Conservation (phyloP, 345 rosid genomes). For the Citrus sinensis region DNA sequence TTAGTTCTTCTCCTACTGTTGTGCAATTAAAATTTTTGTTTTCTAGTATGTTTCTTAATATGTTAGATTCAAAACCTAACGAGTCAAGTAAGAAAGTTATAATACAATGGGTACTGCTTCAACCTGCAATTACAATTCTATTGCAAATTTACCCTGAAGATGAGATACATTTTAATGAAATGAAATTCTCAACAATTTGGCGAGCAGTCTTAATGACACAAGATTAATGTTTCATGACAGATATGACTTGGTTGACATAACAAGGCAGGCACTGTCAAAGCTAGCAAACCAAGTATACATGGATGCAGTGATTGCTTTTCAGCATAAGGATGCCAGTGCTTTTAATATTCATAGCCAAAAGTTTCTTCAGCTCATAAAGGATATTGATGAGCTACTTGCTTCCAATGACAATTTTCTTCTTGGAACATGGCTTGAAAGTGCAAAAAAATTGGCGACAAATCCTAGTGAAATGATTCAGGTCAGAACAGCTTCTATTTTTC, state of each 20-base stretch:
- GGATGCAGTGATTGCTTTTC: slow-evolving; percentile 63
- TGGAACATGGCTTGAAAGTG: slow-evolving; percentile 92
- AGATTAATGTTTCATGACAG: slow-evolving; percentile 35
- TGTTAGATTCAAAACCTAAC: neutral
- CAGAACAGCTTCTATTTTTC: slow-evolving; percentile 4
- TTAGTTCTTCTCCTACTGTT: neutral
- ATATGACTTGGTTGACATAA: slow-evolving; percentile 90
- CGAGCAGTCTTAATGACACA: neutral
- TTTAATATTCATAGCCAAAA: slow-evolving; percentile 42
- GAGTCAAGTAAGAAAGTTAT: neutral
- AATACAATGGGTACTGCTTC: neutral
- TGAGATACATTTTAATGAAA: neutral
- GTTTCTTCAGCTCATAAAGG: slow-evolving; percentile 67
- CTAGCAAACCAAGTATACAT: slow-evolving; percentile 73
- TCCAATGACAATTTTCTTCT: slow-evolving; percentile 79
- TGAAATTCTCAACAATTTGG: neutral
- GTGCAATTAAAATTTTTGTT: neutral
- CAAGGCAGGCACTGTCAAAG: slow-evolving; percentile 89
- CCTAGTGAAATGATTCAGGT: slow-evolving; percentile 70
- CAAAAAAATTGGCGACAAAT: slow-evolving; percentile 58
- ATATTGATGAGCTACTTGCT: slow-evolving; percentile 72
- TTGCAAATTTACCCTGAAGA: neutral
- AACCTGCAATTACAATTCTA: neutral
- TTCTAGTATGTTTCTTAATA: neutral
- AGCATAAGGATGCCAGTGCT: slow-evolving; percentile 41